Percentiles rank a stretch among this genome's conserved stretches.
phyloP scores from a whole-genome alignment of 495 filamentous ascomycete genomes.

The Echria macrotheca region DNA sequence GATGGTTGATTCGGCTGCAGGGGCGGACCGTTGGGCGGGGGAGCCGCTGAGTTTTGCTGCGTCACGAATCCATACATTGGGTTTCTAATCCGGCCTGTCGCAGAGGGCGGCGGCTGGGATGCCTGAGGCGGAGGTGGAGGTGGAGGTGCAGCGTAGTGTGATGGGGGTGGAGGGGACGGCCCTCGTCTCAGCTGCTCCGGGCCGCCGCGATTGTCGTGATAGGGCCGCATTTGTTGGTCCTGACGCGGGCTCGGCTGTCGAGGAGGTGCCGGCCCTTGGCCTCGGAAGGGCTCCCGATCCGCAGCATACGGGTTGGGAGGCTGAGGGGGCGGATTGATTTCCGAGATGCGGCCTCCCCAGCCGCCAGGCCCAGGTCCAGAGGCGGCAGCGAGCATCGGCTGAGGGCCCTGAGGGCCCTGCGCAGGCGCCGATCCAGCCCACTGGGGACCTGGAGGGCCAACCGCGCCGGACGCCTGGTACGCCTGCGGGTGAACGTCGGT shows the following conservation, averaged over 20 bases:
- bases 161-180: conserved; percentile 46
- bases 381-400: conserved; percentile 48
- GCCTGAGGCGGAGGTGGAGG: conserved; percentile 51
- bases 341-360: conserved; percentile 73
- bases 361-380: conserved; percentile 61
- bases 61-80: conserved; percentile 64
- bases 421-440: conserved; percentile 69
- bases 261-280: conserved; percentile 53
- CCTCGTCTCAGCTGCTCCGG: conserved; percentile 33
- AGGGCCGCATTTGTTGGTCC: conserved; percentile 66
- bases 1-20: conserved; percentile 62
- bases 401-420: conserved; percentile 41
- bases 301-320: conserved; percentile 71
- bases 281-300: conserved; percentile 61
- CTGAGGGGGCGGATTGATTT: conserved; percentile 67
- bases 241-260: conserved; percentile 65
- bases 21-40: conserved; percentile 31
- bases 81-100: conserved; percentile 65
- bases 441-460: conserved; percentile 71
- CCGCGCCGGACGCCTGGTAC: conserved; percentile 66
- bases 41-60: too few relatives aligned
- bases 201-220: conserved; percentile 61
- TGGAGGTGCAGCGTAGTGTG: conserved; percentile 55
- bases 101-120: conserved; percentile 27
- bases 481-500: conserved; percentile 66